These are phyloP conservation scores for Cercophora samala DNA, from an alignment of 495 filamentous ascomycete genomes.

Conservation along the genomic window DNA sequence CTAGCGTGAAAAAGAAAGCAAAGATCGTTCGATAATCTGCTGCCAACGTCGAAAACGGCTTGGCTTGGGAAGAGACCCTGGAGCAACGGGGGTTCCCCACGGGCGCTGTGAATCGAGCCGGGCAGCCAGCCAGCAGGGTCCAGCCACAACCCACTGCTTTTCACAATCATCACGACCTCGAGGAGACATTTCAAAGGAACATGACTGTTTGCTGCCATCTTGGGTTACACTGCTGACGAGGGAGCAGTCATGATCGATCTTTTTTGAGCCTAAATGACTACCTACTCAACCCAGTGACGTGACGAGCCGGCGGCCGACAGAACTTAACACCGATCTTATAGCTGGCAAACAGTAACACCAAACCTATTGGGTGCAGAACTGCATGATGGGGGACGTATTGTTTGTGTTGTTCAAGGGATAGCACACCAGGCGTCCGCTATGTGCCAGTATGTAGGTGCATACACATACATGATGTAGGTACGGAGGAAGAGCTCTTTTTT, in stretches of 20 bases:
- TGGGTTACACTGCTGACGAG: neutral
- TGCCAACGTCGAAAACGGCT: conserved; percentile 11
- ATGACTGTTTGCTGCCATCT: neutral
- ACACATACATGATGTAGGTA: neutral
- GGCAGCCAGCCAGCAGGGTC: no score
- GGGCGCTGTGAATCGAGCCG: neutral
- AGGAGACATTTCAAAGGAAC: no score
- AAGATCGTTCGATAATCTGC: conserved; percentile 22
- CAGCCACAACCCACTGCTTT: neutral
- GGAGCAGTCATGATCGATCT: neutral
- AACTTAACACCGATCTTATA: neutral
- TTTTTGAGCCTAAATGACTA: neutral
- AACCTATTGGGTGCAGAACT: neutral
- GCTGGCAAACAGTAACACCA: neutral
- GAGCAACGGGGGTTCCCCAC: conserved; percentile 3
- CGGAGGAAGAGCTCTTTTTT: neutral
- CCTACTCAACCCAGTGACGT: neutral
- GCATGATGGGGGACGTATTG: neutral
- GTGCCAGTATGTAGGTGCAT: neutral
- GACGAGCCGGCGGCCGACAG: neutral
- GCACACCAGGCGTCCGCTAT: no score
- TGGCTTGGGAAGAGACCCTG: conserved; percentile 5
- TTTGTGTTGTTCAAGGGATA: neutral
- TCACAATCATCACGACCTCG: neutral
- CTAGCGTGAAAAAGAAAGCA: conserved; percentile 23